Evolutionary conservation across 2,329 filamentous ascomycete genomes (phyloP), one percentile per base, ranked within the genome.

Genomic region (Cordyceps cicadae): DNA sequence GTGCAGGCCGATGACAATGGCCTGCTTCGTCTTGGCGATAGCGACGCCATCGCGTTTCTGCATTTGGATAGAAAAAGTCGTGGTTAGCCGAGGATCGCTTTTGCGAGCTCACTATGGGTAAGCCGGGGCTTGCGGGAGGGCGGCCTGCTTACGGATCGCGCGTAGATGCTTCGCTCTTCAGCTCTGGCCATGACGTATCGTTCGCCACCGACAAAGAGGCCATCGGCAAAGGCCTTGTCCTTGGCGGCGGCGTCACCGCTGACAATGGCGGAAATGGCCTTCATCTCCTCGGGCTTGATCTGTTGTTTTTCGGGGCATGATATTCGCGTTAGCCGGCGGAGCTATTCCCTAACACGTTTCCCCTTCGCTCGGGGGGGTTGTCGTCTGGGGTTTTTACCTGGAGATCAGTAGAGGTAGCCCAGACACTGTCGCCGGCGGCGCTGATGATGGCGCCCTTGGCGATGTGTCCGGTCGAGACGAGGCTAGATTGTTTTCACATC

Each of bases 1-100:
- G 81, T 97, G 91, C 80, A 96, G 91, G 67, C 86, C 89, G 73
- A 99, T 78, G 72, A 99, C 84, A 74, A 97, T 87, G 67, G 92
- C 90, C 77, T 95, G 88, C 70, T 82, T 87, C 70, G 93, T 95
- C 82, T 95, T 96, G 76, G 87, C 87, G 69, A 94, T 84, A 71
- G 88, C 81, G 70, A 96, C 77, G 66, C 94, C 94, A 72, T 87
- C 84, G 73, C 87, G 90, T 68, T 89, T 91, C 81, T 84, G 65
- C 17, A 63, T 55, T 37, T 29, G 37, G 24, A 15, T 60, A 2
- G n/a, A 3, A 26, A 11, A 17, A 46, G 51, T 62, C n/a, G 19
- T 41, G 12, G 6, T 49, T 49, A 43, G 62, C 15, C 59, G 37
- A 21, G 49, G 21, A 5, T 21, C 17, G 17, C 21, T 29, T 41